A percentile compares a stretch with the other conserved stretches of the same genome.
These are phyloP conservation scores for Pisolithus thermaeus DNA, from an alignment of 1,284 basidiomycete species.

Conservation along the genomic window DNA sequence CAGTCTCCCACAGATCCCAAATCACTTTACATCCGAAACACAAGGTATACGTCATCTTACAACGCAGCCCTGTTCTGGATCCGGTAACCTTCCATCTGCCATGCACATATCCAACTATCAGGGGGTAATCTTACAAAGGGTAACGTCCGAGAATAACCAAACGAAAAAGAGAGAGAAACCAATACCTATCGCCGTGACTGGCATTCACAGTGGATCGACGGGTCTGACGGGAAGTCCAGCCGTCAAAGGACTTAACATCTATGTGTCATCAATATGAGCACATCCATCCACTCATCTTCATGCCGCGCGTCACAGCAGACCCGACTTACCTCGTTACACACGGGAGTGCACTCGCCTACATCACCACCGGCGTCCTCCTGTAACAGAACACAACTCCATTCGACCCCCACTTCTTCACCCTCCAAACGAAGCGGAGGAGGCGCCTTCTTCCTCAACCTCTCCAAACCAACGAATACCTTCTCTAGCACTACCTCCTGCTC, in stretches of 20 bases:
- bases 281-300: neutral
- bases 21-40: no score
- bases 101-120: no score
- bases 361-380: neutral
- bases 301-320: neutral
- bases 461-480: neutral
- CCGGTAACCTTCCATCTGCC: no score
- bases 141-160: no score
- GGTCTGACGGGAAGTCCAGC: constrained; percentile 1
- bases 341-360: neutral
- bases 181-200: no score
- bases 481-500: neutral
- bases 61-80: no score
- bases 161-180: no score
- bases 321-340: neutral
- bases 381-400: neutral
- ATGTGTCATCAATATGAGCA: neutral
- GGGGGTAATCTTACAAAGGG: no score
- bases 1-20: no score
- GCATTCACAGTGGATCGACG: no score
- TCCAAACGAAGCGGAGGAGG: neutral
- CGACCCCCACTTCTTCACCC: neutral
- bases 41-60: no score
- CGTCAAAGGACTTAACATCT: constrained; percentile 5
- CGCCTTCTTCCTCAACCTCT: constrained; percentile 4